phyloP scores from a whole-genome alignment of 179 eudicot genomes.

The Camellia oleifera region DNA sequence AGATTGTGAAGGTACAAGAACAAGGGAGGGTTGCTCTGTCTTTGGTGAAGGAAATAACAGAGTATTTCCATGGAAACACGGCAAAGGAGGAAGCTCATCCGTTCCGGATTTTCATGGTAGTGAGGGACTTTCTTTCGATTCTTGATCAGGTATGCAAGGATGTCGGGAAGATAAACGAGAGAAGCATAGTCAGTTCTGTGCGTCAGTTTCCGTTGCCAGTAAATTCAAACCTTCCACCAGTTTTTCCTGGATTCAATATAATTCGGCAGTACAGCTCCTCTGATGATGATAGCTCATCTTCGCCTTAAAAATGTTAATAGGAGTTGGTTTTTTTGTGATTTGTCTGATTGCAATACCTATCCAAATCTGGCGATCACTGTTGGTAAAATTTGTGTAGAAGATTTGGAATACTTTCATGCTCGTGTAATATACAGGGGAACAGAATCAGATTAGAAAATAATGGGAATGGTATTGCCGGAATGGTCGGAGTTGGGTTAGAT shows the following conservation, averaged over 20 bases:
- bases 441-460: not conserved
- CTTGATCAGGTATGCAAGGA: slow-evolving; percentile 92
- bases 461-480: not conserved
- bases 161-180: slow-evolving; percentile 74
- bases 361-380: not conserved
- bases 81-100: slow-evolving; percentile 72
- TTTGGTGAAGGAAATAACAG: slow-evolving; percentile 66
- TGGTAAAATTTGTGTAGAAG: not conserved
- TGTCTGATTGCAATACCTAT: not conserved
- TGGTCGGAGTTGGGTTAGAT: not conserved
- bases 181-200: slow-evolving; percentile 49
- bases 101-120: slow-evolving; percentile 72
- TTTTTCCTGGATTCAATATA: slow-evolving; percentile 43
- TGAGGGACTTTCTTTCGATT: slow-evolving; percentile 64
- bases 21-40: slow-evolving; percentile 46
- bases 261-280: slow-evolving; percentile 32
- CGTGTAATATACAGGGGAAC: slow-evolving; percentile 11
- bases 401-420: slow-evolving; percentile 6
- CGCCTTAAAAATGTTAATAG: not conserved
- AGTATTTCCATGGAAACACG: slow-evolving; percentile 78
- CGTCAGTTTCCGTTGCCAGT: slow-evolving; percentile 27
- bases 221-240: slow-evolving; percentile 28
- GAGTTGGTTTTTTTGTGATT: not conserved
- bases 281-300: slow-evolving; percentile 43
- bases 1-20: slow-evolving; percentile 47